Conservation (phyloP, 2,329 filamentous ascomycete genomes). For the Davidsoniella eucalypti region DNA sequence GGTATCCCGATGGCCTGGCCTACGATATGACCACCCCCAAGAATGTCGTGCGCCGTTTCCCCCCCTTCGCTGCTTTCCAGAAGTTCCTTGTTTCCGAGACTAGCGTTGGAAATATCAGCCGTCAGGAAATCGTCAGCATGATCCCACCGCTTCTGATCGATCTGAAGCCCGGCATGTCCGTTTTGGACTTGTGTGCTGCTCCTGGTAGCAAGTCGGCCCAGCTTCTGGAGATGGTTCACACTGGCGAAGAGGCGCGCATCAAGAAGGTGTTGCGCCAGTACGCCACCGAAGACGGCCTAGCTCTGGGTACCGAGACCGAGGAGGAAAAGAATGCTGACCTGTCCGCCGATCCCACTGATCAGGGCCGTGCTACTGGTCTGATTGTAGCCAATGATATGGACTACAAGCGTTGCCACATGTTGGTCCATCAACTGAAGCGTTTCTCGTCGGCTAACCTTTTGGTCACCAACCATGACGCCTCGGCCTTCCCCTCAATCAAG, state of each 20-base stretch:
- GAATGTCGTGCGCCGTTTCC: conserved; percentile 83
- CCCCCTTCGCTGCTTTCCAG: conserved; percentile 88
- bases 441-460: conserved; percentile 92
- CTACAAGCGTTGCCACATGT: conserved; percentile 91
- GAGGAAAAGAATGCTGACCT: conserved; percentile 34
- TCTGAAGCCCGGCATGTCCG: conserved; percentile 75
- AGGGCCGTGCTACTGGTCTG: conserved; percentile 77
- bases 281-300: conserved; percentile 42
- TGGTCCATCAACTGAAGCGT: conserved; percentile 95
- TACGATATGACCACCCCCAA: conserved; percentile 99
- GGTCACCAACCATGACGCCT: conserved; percentile 95
- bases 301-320: conserved; percentile 30
- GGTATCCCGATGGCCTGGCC: conserved; percentile 89
- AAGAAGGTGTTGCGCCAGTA: conserved; percentile 50
- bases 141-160: conserved; percentile 92
- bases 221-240: conserved; percentile 83
- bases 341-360: conserved; percentile 47
- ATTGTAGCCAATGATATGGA: conserved; percentile 93
- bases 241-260: conserved; percentile 78
- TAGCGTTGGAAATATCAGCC: conserved; percentile 89
- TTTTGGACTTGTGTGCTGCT: conserved; percentile 89
- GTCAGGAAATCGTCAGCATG: conserved; percentile 98
- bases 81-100: conserved; percentile 97
- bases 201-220: conserved; percentile 96
- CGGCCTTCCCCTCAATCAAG: conserved; percentile 82